Evolutionary conservation across 805 yeast genomes (phyloP).

Genomic region (Candida ascalaphidarum): DNA sequence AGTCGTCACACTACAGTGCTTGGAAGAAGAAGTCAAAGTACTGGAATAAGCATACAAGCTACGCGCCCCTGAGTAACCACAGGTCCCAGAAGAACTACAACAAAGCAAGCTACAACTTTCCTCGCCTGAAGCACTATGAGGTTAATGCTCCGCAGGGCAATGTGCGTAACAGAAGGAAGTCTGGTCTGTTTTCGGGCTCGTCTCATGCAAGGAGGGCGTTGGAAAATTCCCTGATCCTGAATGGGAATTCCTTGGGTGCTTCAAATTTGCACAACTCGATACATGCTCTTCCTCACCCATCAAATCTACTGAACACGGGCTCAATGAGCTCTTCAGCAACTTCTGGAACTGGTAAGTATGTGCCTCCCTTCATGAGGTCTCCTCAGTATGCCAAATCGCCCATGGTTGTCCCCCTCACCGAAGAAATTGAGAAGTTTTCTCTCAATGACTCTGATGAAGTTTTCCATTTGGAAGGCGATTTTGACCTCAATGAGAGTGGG

Average conservation of each 20-base stretch:
- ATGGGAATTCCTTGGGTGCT: no score
- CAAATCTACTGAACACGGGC: background rate
- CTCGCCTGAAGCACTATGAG: no score
- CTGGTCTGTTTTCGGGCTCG: no score
- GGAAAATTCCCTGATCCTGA: conserved; percentile 1
- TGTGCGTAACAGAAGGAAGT: no score
- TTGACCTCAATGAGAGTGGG: conserved; percentile 7
- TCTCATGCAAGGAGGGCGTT: no score
- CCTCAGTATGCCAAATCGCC: conserved; percentile 26
- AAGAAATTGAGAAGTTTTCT: conserved; percentile 25
- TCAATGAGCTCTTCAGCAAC: conserved; percentile 2
- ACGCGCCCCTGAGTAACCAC: no score
- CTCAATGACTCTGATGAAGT: conserved; percentile 28
- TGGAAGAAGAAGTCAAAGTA: background rate
- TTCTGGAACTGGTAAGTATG: conserved; percentile 32
- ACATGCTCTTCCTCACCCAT: background rate
- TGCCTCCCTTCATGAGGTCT: conserved; percentile 35
- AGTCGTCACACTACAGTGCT: background rate
- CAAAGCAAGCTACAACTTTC: no score
- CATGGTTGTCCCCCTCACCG: conserved; percentile 22
- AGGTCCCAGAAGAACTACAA: no score
- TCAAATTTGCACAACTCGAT: no score
- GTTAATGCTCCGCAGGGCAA: no score
- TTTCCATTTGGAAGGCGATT: conserved; percentile 35
- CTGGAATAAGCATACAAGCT: background rate